Conservation (phyloP, 2,329 filamentous ascomycete genomes). For the Venturiaceae sp. region DNA sequence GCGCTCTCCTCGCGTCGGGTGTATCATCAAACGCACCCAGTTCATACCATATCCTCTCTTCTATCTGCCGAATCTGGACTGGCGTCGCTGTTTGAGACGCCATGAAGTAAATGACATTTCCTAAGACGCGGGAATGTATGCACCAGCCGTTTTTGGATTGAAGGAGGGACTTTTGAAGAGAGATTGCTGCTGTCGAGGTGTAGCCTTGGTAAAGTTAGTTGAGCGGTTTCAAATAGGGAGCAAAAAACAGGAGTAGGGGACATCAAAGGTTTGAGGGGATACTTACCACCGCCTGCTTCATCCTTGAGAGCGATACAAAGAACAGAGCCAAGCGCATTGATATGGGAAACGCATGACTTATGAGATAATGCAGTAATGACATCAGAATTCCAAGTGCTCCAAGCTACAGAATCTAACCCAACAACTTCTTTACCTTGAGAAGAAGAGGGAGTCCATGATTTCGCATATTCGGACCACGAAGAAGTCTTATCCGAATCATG, state of each 20-base stretch:
- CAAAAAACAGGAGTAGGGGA: background rate
- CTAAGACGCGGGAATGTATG: conserved; percentile 50
- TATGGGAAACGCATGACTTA: conserved; percentile 46
- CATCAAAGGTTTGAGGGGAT: conserved; percentile 15
- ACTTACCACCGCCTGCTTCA: conserved; percentile 31
- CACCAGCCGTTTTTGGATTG: conserved; percentile 29
- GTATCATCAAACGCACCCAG: background rate
- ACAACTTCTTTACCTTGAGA: background rate
- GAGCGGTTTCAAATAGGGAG: conserved; percentile 18
- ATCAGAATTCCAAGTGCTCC: conserved; percentile 61
- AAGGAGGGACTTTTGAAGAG: conserved; percentile 41
- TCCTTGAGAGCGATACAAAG: conserved; percentile 54
- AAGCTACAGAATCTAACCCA: conserved; percentile 26
- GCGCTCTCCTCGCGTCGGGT: background rate
- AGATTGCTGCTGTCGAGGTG: conserved; percentile 44
- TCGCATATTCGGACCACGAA: conserved; percentile 47
- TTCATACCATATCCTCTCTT: background rate
- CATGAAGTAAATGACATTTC: conserved; percentile 54
- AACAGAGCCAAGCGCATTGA: conserved; percentile 67
- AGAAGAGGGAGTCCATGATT: conserved; percentile 33
- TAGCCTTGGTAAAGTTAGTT: too few species aligned
- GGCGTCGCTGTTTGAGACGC: conserved; percentile 40
- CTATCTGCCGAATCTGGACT: conserved; percentile 14
- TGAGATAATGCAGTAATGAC: conserved; percentile 53
- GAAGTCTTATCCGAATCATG: conserved; percentile 21